Percentiles rank a stretch among this genome's conserved stretches.
Evolutionary conservation across 2,329 filamentous ascomycete species (phyloP).

Genomic region (Cordyceps sp.): DNA sequence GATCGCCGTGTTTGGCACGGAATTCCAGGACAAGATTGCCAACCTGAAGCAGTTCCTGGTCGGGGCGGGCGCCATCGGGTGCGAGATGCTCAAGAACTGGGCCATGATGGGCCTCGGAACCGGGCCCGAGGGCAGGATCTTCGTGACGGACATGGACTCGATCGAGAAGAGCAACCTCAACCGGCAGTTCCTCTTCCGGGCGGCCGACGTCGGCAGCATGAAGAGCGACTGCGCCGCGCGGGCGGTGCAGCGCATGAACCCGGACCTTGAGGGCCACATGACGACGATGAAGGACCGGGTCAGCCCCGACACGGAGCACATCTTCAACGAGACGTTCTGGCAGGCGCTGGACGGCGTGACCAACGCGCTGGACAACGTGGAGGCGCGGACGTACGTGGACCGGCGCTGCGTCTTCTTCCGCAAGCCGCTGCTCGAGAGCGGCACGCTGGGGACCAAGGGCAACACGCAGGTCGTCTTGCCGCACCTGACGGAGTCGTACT

Average conservation of each 20-base stretch:
- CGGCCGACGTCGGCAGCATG: constrained; percentile 83
- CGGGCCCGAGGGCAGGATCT: constrained; percentile 77
- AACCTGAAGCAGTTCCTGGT: constrained; percentile 90
- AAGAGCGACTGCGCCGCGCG: constrained; percentile 90
- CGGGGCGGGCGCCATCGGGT: constrained; percentile 91
- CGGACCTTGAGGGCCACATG: constrained; percentile 77
- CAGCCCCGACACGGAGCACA: constrained; percentile 76
- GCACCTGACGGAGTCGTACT: constrained; percentile 87
- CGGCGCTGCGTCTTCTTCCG: constrained; percentile 95
- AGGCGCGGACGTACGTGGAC: constrained; percentile 92
- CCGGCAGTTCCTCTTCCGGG: constrained; percentile 87
- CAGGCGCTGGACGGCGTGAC: constrained; percentile 74
- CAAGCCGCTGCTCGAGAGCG: constrained; percentile 90
- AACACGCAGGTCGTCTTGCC: constrained; percentile 95
- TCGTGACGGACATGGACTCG: constrained; percentile 91
- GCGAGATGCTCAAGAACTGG: constrained; percentile 99
- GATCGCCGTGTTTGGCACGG: constrained; percentile 85
- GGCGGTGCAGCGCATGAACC: constrained; percentile 92
- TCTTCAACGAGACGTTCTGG: constrained; percentile 95
- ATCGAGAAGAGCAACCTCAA: constrained; percentile 99
- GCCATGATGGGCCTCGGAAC: constrained; percentile 93
- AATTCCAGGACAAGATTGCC: constrained; percentile 85
- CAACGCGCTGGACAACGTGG: constrained; percentile 94
- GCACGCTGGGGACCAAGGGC: constrained; percentile 95
- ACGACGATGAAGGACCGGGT: constrained; percentile 76